Conservation (phyloP, 163 green algal genomes). For the Smithsoniella earleae region DNA sequence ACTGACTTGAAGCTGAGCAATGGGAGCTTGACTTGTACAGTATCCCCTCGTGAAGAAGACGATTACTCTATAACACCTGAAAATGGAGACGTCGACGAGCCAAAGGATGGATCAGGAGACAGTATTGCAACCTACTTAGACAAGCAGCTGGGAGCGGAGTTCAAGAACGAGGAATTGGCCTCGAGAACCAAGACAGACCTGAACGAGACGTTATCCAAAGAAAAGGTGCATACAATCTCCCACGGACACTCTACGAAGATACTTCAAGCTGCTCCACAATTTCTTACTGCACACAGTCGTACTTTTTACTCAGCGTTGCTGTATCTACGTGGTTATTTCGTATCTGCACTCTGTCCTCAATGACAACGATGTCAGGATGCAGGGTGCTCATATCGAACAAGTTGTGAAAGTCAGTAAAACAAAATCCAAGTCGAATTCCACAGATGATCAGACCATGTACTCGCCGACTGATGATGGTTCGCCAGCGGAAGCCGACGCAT, state of each 20-base stretch:
- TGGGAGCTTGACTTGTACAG: too few relatives aligned
- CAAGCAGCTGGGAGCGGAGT: conserved; percentile 20
- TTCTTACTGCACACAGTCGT: too few relatives aligned
- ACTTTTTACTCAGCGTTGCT: too few relatives aligned
- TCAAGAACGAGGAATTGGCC: conserved; percentile 24
- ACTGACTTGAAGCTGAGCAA: too few relatives aligned
- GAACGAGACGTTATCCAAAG: conserved; percentile 26
- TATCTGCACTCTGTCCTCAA: too few relatives aligned
- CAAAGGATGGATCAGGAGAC: neutral
- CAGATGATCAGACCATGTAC: conserved; percentile 12
- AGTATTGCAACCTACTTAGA: conserved; percentile 12
- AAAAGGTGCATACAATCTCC: conserved; percentile 16
- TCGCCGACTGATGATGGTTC: neutral
- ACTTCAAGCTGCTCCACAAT: too few relatives aligned
- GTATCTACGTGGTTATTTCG: too few relatives aligned
- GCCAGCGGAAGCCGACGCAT: too few relatives aligned
- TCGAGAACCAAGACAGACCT: conserved; percentile 22
- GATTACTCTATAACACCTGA: too few relatives aligned
- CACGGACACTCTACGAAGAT: too few relatives aligned
- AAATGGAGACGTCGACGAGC: neutral
- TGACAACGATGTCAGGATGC: too few relatives aligned
- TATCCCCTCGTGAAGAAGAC: too few relatives aligned
- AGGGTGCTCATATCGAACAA: conserved; percentile 19
- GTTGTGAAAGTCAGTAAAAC: conserved; percentile 25
- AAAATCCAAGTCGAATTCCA: conserved; percentile 2